These are phyloP conservation scores for Neofusicoccum umdonicola DNA, from an alignment of 2,329 filamentous ascomycete species.

Conservation along the genomic window DNA sequence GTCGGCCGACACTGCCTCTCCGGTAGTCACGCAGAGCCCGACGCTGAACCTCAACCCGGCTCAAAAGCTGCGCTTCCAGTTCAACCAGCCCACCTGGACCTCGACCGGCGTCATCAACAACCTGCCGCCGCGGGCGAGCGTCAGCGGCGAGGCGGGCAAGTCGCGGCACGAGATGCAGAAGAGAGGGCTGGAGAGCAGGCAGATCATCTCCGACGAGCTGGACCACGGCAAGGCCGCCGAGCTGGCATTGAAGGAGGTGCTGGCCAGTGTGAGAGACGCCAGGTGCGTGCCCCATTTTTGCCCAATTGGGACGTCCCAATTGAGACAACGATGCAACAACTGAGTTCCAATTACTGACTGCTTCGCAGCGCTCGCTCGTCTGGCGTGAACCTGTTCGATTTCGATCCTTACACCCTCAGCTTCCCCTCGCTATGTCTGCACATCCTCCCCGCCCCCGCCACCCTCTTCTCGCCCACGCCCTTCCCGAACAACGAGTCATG, in stretches of 20 bases:
- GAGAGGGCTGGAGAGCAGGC: conserved; percentile 62
- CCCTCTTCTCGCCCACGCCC: conserved; percentile 76
- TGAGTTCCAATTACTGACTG: background rate
- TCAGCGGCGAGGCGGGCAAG: conserved; percentile 24
- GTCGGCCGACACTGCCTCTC: conserved; percentile 26
- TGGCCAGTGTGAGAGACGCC: conserved; percentile 78
- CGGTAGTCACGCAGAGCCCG: conserved; percentile 27
- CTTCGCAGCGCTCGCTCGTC: conserved; percentile 36
- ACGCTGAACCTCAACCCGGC: conserved; percentile 30
- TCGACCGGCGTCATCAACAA: conserved; percentile 76
- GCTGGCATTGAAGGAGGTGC: conserved; percentile 76
- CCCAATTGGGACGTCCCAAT: background rate
- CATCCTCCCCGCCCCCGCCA: conserved; percentile 76
- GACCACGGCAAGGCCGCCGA: conserved; percentile 84
- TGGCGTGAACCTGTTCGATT: conserved; percentile 61
- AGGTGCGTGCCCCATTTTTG: conserved; percentile 53
- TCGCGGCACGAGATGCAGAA: conserved; percentile 43
- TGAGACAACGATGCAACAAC: background rate
- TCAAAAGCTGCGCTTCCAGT: conserved; percentile 45
- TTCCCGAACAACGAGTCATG: conserved; percentile 77
- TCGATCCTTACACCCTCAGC: conserved; percentile 80
- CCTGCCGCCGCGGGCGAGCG: conserved; percentile 48
- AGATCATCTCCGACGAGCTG: conserved; percentile 64
- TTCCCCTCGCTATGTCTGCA: conserved; percentile 83
- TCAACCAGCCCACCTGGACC: conserved; percentile 70